Conservation (phyloP, 2,329 filamentous ascomycete genomes). For the Diaporthe nobilis region DNA sequence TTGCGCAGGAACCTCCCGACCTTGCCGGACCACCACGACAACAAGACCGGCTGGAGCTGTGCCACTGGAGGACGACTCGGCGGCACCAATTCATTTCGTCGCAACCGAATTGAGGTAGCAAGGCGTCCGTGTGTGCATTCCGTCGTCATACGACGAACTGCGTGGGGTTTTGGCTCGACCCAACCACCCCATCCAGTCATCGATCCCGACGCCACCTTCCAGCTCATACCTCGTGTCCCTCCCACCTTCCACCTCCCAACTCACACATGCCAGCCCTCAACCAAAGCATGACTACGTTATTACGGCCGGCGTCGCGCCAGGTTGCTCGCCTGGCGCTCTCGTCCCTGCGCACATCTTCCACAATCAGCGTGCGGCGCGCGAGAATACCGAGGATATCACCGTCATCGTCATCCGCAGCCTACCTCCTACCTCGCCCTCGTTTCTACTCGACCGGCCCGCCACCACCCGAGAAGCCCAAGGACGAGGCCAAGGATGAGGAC, state of each 20-base stretch:
- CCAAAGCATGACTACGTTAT: slow-evolving; percentile 45
- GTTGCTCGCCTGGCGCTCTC: slow-evolving; percentile 47
- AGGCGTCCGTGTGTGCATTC: background rate
- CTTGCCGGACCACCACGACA: slow-evolving; percentile 21
- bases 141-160: slow-evolving; percentile 23
- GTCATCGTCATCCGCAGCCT: slow-evolving; percentile 40
- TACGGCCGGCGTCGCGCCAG: slow-evolving; percentile 50
- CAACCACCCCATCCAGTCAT: slow-evolving; percentile 38
- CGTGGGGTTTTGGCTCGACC: slow-evolving; percentile 35
- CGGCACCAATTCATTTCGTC: background rate
- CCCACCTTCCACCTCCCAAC: background rate
- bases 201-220: slow-evolving; percentile 36
- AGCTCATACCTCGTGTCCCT: background rate
- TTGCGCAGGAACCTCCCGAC: slow-evolving; percentile 12
- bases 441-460: slow-evolving; percentile 46
- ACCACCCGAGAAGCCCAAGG: slow-evolving; percentile 35
- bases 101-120: background rate
- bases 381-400: slow-evolving; percentile 44
- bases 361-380: slow-evolving; percentile 43
- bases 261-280: background rate
- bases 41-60: slow-evolving; percentile 24
- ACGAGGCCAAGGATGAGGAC: slow-evolving; percentile 17
- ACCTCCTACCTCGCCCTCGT: slow-evolving; percentile 42
- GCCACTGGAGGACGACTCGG: slow-evolving; percentile 7
- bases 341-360: slow-evolving; percentile 46